Percentiles rank a stretch among this genome's conserved stretches.
Evolutionary conservation across 768 basidiomycete species (phyloP).

Genomic region (Ephemerocybe angulata): DNA sequence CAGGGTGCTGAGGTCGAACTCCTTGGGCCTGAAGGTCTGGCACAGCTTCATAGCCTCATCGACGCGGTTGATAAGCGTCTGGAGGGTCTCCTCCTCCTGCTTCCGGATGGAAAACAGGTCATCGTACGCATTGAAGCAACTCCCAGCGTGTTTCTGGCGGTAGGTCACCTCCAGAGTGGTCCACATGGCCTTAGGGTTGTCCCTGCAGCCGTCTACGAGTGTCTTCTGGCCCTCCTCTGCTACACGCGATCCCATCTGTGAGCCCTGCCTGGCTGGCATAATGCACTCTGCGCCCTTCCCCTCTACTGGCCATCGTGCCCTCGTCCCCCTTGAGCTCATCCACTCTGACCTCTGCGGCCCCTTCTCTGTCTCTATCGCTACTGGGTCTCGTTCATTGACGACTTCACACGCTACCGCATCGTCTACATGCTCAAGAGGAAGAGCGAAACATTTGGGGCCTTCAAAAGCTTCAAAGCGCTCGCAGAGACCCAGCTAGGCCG

Average conservation of each 20-base stretch:
- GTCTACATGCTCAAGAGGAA: constrained; percentile 21
- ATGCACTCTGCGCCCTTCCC: constrained; percentile 14
- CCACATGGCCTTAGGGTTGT: too few species aligned
- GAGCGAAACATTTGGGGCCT: constrained; percentile 21
- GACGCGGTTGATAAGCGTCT: too few species aligned
- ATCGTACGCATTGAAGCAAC: too few species aligned
- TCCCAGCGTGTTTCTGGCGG: too few species aligned
- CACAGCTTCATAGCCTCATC: too few species aligned
- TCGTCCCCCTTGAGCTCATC: too few species aligned
- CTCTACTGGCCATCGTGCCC: too few species aligned
- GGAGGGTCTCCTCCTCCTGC: too few species aligned
- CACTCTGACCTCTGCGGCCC: constrained; percentile 29
- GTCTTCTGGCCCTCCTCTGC: neutral
- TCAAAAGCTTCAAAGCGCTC: constrained; percentile 30
- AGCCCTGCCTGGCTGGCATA: constrained; percentile 16
- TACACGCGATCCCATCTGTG: constrained; percentile 18
- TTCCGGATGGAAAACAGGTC: too few species aligned
- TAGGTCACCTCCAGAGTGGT: neutral
- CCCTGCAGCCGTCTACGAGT: neutral
- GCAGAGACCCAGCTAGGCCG: constrained; percentile 27
- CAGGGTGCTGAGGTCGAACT: too few species aligned
- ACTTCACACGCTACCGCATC: constrained; percentile 16
- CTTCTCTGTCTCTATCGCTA: constrained; percentile 19
- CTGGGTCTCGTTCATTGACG: constrained; percentile 30
- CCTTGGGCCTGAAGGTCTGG: too few species aligned